Evolutionary conservation across 306 rosid genomes (phyloP), one percentile per base, ranked within the genome.

Genomic region (Vigna unguiculata): DNA sequence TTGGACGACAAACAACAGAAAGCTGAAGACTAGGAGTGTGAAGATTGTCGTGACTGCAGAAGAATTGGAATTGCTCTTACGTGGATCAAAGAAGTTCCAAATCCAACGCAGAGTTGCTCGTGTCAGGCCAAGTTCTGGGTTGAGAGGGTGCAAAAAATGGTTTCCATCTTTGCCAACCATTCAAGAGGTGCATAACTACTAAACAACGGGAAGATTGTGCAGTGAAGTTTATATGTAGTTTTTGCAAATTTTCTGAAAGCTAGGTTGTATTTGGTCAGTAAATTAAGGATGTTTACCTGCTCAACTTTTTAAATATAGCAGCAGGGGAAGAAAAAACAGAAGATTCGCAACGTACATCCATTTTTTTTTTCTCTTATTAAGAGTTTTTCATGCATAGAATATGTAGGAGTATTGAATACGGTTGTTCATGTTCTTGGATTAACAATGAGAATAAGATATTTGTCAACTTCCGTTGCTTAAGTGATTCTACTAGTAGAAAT

Each of bases 41-140:
- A 92, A 82, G 89, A 82, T 92, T 76, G 88, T 87, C 79, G 76
- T 90, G 65, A 90, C 91, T 11, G 76, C 66, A 72, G 83, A 79
- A 66, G 83, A 92, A 74, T 57, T 87, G 82, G 81, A 84, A 77
- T n/a, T 81, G 79, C 60, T 90, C 43, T 81, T 87, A 62, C 77
- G 69, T 41, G 86, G 87, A 59, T 71, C 88, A 19, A 86, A 72
- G 69, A 82, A 74, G 72, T 67, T 87, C 64, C 72, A 60, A 59
- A 51, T 30, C 47, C 52, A 34, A 74, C 61, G 51, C 4, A 53
- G 81, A 66, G 72, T 64, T 14, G 19, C 71, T n/a, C 25, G 65
- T 22, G 67, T 79, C 36, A 58, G 49, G 22, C 30, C 52, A 70
- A 69, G 85, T 48, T 47, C 30, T 52, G 58, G 41, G 49, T 43